A percentile compares a stretch with the other conserved stretches of the same genome.
Evolutionary conservation across 148 eudicot species (phyloP).

Genomic region (Pouteria glomerata): DNA sequence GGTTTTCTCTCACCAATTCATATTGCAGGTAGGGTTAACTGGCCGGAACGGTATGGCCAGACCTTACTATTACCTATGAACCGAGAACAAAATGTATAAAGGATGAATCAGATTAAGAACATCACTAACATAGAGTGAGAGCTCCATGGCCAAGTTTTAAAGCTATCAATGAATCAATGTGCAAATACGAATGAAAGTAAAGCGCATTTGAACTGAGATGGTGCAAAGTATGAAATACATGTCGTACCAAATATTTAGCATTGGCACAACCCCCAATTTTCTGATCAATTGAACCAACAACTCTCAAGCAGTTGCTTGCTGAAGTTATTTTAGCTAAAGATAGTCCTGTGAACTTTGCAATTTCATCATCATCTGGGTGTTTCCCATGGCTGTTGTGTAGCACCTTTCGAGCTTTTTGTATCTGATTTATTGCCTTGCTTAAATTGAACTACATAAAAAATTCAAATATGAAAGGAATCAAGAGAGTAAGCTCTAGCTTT

Average conservation of each 20-base stretch:
- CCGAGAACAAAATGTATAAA: not conserved
- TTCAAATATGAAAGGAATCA: not conserved
- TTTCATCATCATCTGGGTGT: slow-evolving; percentile 60
- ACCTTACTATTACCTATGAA: no score
- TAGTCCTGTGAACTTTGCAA: slow-evolving; percentile 69
- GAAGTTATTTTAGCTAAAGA: slow-evolving; percentile 55
- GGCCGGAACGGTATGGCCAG: no score
- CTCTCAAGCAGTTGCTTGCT: slow-evolving; percentile 66
- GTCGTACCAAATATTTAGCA: slow-evolving; percentile 54
- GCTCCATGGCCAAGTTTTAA: not conserved
- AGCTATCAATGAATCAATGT: not conserved
- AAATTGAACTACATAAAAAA: slow-evolving; percentile 45
- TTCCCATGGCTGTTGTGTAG: slow-evolving; percentile 47
- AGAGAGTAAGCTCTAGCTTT: not conserved
- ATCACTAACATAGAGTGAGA: not conserved
- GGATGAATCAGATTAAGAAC: not conserved
- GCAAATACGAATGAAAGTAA: not conserved
- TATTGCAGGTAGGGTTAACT: no score
- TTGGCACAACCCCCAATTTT: slow-evolving; percentile 39
- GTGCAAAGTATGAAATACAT: not conserved
- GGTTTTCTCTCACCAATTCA: no score
- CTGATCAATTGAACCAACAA: slow-evolving; percentile 75
- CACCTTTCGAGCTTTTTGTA: slow-evolving; percentile 67
- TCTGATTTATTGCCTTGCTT: slow-evolving; percentile 56
- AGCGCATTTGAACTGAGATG: not conserved